Evolutionary conservation across 345 rosid species (phyloP).

Genomic region (Eutrema japonicum): DNA sequence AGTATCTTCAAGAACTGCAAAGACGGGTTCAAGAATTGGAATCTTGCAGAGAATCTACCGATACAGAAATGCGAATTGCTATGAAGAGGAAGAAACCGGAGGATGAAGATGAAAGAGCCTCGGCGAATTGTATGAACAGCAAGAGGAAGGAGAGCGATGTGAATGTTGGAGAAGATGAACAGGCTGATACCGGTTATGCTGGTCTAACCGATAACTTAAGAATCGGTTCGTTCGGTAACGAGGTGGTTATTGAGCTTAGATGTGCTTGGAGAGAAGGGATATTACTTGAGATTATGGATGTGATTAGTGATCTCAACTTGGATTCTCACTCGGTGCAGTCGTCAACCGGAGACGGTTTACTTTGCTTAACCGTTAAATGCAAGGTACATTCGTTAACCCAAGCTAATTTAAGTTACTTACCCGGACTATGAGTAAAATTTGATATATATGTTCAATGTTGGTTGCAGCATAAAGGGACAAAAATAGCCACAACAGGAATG

Average conservation of each 20-base stretch:
- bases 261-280: conserved; percentile 87
- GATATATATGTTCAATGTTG: background rate
- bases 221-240: conserved; percentile 53
- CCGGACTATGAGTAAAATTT: conserved; percentile 7
- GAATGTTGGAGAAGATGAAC: conserved; percentile 50
- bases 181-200: conserved; percentile 43
- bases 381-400: conserved; percentile 55
- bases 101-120: conserved; percentile 62
- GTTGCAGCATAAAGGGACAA: conserved; percentile 68
- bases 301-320: conserved; percentile 56
- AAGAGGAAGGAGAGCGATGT: conserved; percentile 68
- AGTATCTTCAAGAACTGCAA: conserved; percentile 69
- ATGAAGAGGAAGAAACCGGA: conserved; percentile 50
- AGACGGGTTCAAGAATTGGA: conserved; percentile 71
- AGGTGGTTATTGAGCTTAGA: conserved; percentile 65
- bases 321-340: conserved; percentile 88
- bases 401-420: conserved; percentile 15
- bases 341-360: conserved; percentile 60
- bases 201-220: conserved; percentile 49
- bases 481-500: conserved; percentile 49
- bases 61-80: conserved; percentile 43
- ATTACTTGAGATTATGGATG: conserved; percentile 80
- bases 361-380: conserved; percentile 64
- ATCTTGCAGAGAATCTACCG: conserved; percentile 48
- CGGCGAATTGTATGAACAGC: conserved; percentile 59